Conservation (phyloP, 306 rosid genomes). For the Ziziphus jujuba region DNA sequence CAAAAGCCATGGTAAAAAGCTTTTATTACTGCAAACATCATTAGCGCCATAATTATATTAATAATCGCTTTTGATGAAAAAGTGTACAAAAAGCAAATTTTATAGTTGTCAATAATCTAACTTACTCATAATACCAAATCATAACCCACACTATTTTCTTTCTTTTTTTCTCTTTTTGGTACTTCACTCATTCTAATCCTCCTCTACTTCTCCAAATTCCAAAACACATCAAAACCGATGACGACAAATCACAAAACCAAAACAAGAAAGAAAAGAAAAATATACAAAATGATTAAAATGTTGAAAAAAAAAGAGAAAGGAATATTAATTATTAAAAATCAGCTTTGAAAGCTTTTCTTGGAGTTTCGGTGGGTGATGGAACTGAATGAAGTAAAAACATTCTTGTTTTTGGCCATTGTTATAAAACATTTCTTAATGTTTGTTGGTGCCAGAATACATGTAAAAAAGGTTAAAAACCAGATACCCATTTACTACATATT, state of each 20-base stretch:
- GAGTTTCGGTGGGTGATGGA: slow-evolving; percentile 12
- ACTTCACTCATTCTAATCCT: slow-evolving; percentile 17
- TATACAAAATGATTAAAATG: neutral
- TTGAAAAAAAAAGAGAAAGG: slow-evolving; percentile 3
- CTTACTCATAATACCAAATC: slow-evolving; percentile 35
- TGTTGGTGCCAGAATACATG: too few relatives aligned
- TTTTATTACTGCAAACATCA: too few relatives aligned
- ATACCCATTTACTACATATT: too few relatives aligned
- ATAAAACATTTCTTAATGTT: too few relatives aligned
- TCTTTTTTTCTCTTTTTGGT: slow-evolving; percentile 12
- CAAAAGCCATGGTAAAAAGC: too few relatives aligned
- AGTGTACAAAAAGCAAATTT: neutral
- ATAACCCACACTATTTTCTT: slow-evolving; percentile 12
- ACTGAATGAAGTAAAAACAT: slow-evolving; percentile 3
- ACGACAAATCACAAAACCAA: slow-evolving; percentile 15
- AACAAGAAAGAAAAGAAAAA: neutral
- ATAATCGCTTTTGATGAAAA: neutral
- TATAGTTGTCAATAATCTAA: slow-evolving; percentile 27
- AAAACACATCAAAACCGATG: slow-evolving; percentile 18
- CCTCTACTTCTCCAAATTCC: slow-evolving; percentile 8
- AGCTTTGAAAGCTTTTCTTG: slow-evolving; percentile 6
- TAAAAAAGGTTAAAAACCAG: too few relatives aligned
- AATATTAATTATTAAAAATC: neutral
- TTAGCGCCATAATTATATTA: neutral
- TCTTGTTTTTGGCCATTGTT: neutral